Conservation (phyloP, 164 flowering plant species). For the Cinnamomum micranthum region DNA sequence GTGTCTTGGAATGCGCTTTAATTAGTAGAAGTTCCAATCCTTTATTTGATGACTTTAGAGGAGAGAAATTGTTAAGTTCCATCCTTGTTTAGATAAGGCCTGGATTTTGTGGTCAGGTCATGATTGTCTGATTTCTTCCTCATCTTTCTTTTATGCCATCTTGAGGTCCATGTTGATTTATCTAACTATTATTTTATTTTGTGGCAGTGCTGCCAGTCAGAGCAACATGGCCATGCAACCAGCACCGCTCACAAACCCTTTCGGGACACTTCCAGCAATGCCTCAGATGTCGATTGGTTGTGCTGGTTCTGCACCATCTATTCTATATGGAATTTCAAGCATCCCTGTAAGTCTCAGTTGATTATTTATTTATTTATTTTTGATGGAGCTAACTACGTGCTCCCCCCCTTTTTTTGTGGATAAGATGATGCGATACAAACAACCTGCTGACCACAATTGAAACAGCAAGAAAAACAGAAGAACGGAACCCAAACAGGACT, state of each 20-base stretch:
- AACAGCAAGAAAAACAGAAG: too few relatives aligned
- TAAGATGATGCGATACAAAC: too few relatives aligned
- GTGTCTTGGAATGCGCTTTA: too few relatives aligned
- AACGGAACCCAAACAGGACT: too few relatives aligned
- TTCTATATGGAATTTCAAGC: slow-evolving; percentile 90
- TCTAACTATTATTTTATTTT: not conserved
- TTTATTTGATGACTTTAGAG: too few relatives aligned
- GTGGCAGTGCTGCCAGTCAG: slow-evolving; percentile 49
- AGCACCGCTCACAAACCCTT: slow-evolving; percentile 53
- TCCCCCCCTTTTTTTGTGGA: too few relatives aligned
- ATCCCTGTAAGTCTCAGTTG: slow-evolving; percentile 52
- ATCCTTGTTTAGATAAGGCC: not conserved
- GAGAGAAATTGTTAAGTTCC: too few relatives aligned
- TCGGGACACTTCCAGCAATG: slow-evolving; percentile 81
- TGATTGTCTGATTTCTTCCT: not conserved
- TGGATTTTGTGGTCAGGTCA: not conserved
- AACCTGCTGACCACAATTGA: too few relatives aligned
- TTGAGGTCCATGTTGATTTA: not conserved
- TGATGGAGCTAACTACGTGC: too few relatives aligned
- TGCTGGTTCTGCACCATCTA: slow-evolving; percentile 58
- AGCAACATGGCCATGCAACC: slow-evolving; percentile 42
- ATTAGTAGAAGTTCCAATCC: too few relatives aligned
- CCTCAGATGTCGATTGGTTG: slow-evolving; percentile 82
- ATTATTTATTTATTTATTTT: too few relatives aligned
- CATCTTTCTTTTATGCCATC: not conserved